Evolutionary conservation across 257 asterid species (phyloP).

Genomic region (Oldenlandia corymbosa): DNA sequence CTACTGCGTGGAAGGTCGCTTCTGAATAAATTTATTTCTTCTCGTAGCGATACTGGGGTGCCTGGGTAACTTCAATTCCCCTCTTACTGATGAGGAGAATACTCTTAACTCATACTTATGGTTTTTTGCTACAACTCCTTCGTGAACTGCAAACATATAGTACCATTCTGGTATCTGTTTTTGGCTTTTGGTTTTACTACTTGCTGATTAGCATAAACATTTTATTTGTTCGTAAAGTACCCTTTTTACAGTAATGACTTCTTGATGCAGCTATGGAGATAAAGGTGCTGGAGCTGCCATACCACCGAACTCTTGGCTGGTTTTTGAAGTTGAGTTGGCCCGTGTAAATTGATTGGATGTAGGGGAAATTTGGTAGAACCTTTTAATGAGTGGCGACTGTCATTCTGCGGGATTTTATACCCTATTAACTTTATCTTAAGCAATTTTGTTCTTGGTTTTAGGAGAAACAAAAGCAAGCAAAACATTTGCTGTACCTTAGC

Average conservation of each 20-base stretch:
- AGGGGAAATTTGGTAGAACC: background rate
- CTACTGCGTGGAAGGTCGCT: no score
- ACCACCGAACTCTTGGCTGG: slow-evolving; percentile 82
- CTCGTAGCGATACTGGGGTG: no score
- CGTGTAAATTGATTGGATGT: slow-evolving; percentile 40
- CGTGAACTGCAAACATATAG: no score
- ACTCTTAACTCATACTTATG: no score
- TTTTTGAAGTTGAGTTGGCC: slow-evolving; percentile 82
- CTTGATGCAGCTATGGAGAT: slow-evolving; percentile 66
- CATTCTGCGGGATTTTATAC: background rate
- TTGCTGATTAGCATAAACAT: background rate
- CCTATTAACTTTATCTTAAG: no score
- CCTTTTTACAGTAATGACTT: background rate
- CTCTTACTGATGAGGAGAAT: no score
- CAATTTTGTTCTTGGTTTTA: no score
- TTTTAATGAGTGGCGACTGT: background rate
- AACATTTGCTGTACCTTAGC: no score
- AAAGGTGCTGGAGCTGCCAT: slow-evolving; percentile 53
- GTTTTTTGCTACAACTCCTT: no score
- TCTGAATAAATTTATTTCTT: no score
- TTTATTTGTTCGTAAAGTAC: background rate
- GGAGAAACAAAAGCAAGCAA: no score
- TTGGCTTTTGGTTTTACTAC: background rate
- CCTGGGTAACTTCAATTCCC: no score
- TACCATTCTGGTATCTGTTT: background rate